Base-by-base conservation (phyloP, 78 protist genomes). In the Chrysochromulina parva region DNA sequence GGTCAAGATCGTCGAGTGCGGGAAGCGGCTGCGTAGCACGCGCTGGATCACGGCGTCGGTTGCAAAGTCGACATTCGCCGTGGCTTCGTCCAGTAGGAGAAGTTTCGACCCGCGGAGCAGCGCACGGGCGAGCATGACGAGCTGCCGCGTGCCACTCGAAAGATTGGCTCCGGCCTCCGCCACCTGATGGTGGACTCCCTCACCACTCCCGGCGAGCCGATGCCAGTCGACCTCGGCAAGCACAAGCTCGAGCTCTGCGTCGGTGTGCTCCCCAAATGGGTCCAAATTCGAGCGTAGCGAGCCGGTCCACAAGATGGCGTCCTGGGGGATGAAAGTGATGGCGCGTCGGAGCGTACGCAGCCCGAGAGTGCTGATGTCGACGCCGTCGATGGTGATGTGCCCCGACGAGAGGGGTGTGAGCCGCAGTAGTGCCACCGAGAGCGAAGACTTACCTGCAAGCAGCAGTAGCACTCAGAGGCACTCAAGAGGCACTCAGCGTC, bases 51-150 rank as follows among this genome's bases (percentile, higher is more conserved):
- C n/a, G 20, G 54, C 52, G 76, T 94, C 96, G 26, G 95, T 93
- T 16, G 3, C 87, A 38, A 47, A 5, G 78, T 89, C 92, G 52
- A 97, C 94, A 20, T 85, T 67, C 4, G 99, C 98, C 9, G 99
- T 98, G 9, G 99, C 99, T 90, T 98, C 99, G 92, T 98, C 99
- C 67, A 97, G 13, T 54, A 97, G 81, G 71, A 96, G 60, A 38
- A 97, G 69, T 22, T 57, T 52, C 2, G 81, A 3, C 22, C 13
- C 5, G 16, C 52, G 28, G 7, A 85, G 89, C 89, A 85, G 26
- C 48, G 95, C 95, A 0, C 96, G 67, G 28, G 94, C 94, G 13
- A 93, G 50, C 88, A 90, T 88, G 78, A 95, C 55, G 78, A 95
- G 88, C 95, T 95, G 96, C 59, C 94, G 76, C 89, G 91, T 93